These are phyloP conservation scores for Fusarium redolens DNA, from an alignment of 2,329 filamentous ascomycete species.

Conservation along the genomic window DNA sequence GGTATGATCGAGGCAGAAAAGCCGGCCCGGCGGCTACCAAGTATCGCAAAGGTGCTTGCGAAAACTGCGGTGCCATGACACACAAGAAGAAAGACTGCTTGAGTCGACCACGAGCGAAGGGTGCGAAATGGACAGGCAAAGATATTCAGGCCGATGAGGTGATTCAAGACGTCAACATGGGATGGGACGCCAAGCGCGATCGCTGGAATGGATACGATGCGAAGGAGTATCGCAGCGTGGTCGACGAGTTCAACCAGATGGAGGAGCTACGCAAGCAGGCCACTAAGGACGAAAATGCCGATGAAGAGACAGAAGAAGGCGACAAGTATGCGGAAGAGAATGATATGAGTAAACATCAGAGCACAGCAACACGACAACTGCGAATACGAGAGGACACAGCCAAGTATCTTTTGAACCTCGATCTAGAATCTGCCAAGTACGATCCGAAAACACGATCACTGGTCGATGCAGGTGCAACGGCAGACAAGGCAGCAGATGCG, in stretches of 20 bases:
- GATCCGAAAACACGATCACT: constrained; percentile 95
- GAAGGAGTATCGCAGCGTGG: constrained; percentile 84
- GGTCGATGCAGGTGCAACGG: constrained; percentile 84
- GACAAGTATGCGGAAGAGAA: constrained; percentile 93
- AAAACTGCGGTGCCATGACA: constrained; percentile 97
- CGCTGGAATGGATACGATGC: constrained; percentile 98
- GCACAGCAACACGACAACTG: constrained; percentile 89
- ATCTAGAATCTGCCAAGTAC: constrained; percentile 96
- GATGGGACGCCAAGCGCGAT: constrained; percentile 98
- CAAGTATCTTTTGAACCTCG: constrained; percentile 94
- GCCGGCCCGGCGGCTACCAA: constrained; percentile 90
- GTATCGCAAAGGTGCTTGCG: constrained; percentile 96
- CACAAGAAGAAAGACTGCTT: constrained; percentile 96
- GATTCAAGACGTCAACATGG: constrained; percentile 84
- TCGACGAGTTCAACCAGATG: constrained; percentile 88
- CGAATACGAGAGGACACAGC: constrained; percentile 96
- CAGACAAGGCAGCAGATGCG: constrained; percentile 81
- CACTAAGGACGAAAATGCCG: constrained; percentile 61
- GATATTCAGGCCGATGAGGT: constrained; percentile 95
- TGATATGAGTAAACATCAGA: constrained; percentile 94
- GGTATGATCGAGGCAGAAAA: constrained; percentile 93
- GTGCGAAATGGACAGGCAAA: constrained; percentile 90
- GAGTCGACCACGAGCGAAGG: constrained; percentile 85
- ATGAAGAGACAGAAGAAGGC: constrained; percentile 65
- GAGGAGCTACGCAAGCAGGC: constrained; percentile 76